Evolutionary conservation across 2,329 filamentous ascomycete genomes (phyloP).

Genomic region (Diaporthe citriasiana): DNA sequence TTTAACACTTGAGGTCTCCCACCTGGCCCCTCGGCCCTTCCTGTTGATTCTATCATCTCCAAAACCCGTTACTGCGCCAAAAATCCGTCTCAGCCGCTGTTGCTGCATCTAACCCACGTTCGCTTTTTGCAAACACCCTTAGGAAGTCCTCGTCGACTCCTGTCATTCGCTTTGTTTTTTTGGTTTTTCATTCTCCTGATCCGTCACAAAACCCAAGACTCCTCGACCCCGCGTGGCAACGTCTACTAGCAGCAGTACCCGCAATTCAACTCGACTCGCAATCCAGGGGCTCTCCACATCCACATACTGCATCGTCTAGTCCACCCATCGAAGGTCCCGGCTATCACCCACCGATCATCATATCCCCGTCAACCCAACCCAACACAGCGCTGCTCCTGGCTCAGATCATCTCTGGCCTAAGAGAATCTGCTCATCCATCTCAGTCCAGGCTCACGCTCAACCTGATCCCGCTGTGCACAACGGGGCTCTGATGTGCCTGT

Average conservation of each 20-base stretch:
- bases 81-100: constrained; percentile 55
- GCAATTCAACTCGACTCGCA: constrained; percentile 36
- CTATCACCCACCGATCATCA: constrained; percentile 32
- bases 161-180: constrained; percentile 79
- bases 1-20: constrained; percentile 43
- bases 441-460: not conserved
- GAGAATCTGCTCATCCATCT: constrained; percentile 25
- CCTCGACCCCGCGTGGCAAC: constrained; percentile 34
- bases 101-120: constrained; percentile 61
- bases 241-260: constrained; percentile 42
- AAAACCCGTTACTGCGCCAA: constrained; percentile 50
- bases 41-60: constrained; percentile 38
- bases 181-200: constrained; percentile 56
- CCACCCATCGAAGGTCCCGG: constrained; percentile 30
- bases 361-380: constrained; percentile 24
- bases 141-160: constrained; percentile 82
- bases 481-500: constrained; percentile 32
- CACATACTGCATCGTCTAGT: constrained; percentile 29
- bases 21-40: constrained; percentile 39
- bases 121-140: constrained; percentile 62
- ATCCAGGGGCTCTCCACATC: constrained; percentile 33
- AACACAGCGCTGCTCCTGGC: constrained; percentile 20
- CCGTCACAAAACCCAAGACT: constrained; percentile 24
- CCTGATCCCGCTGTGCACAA: constrained; percentile 13
- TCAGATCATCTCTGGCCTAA: constrained; percentile 16